A percentile compares a stretch with the other conserved stretches of the same genome.
phyloP scores from a whole-genome alignment of 768 basidiomycete genomes.

The Leccinum barrowsii region DNA sequence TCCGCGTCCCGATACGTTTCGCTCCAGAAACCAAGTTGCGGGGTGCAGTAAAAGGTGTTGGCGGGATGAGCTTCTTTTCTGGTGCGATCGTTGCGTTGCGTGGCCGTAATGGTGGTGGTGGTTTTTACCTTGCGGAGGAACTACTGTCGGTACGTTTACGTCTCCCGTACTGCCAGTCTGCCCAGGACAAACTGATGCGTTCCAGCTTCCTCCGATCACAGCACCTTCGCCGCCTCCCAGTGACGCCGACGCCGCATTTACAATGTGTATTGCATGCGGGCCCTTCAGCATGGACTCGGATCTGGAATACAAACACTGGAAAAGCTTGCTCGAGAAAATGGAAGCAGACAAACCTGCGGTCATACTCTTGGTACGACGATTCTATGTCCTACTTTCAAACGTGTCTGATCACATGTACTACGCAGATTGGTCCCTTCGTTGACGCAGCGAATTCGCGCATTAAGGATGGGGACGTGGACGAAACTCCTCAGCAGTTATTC shows the following conservation, averaged over 20 bases:
- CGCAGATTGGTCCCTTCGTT: slow-evolving; percentile 88
- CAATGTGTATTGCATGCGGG: slow-evolving; percentile 74
- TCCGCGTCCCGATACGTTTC: slow-evolving; percentile 69
- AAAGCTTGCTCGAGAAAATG: slow-evolving; percentile 58
- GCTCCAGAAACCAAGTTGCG: slow-evolving; percentile 62
- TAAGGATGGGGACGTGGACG: slow-evolving; percentile 68
- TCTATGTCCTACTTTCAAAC: neutral
- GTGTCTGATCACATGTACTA: neutral
- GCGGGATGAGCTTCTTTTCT: slow-evolving; percentile 76
- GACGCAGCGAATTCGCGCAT: slow-evolving; percentile 74
- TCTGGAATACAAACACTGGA: slow-evolving; percentile 70
- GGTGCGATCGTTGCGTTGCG: slow-evolving; percentile 84
- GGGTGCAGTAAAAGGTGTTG: slow-evolving; percentile 56
- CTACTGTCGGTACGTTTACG: neutral
- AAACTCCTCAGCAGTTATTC: slow-evolving; percentile 67
- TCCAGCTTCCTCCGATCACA: slow-evolving; percentile 62
- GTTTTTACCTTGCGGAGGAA: slow-evolving; percentile 54
- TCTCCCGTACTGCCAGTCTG: neutral
- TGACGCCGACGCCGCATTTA: slow-evolving; percentile 45
- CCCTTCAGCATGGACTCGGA: slow-evolving; percentile 83
- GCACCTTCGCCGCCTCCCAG: slow-evolving; percentile 37
- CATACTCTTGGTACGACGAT: slow-evolving; percentile 62
- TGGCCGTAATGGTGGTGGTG: slow-evolving; percentile 89
- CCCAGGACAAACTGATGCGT: neutral
- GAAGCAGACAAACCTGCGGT: slow-evolving; percentile 66